Base-by-base conservation (phyloP, 371 early-diverging fungal genomes). In the Apophysomyces elegans region DNA sequence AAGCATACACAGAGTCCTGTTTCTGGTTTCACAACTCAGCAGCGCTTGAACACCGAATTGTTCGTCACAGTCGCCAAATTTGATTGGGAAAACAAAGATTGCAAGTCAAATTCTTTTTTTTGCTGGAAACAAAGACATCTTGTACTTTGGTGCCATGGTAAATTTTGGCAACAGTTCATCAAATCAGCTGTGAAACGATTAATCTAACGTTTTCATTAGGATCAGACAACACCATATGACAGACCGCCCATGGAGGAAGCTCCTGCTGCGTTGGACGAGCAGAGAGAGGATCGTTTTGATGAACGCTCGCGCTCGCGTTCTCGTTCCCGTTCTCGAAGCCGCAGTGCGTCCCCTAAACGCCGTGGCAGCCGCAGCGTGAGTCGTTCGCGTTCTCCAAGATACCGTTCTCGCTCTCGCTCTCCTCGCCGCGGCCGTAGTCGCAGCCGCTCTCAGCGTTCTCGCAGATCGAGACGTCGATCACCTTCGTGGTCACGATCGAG, bases 401-500 rank as follows among this genome's bases (percentile, higher is more conserved):
- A 50, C 18, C 72, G 72, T 57, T 69, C 69, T 14, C 69, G 62
- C 16, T 54, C 59, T 37, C 39, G 59, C 9, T 56, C 67, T 43
- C 65, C 66, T 37, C 26, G 61, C 5, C 61, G 61, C 26, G 59
- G 46, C 62, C 65, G 69, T 47, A 64, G 69, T 32, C 59, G 58
- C 56, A 50, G 66, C 64, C 71, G 71, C 59, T 50, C 54, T 50
- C 54, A 50, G 32, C 54, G 54, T 50, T 50, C 54, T 50, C 54
- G 54, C 54, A 50, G 54, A 50, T 50, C 54, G 54, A 50, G 54
- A 50, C 75, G 75, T 68, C 77, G 74, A 21, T 73, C 74, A 37
- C 75, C 68, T 13, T 77, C 78, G 16, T 74, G 66, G 38, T 81
- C 81, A 21, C 68, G 69, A 58, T 73, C 75, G 13, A 70, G 68